Conservation (phyloP, 495 filamentous ascomycete genomes). For the Massariosphaeria phaeospora region DNA sequence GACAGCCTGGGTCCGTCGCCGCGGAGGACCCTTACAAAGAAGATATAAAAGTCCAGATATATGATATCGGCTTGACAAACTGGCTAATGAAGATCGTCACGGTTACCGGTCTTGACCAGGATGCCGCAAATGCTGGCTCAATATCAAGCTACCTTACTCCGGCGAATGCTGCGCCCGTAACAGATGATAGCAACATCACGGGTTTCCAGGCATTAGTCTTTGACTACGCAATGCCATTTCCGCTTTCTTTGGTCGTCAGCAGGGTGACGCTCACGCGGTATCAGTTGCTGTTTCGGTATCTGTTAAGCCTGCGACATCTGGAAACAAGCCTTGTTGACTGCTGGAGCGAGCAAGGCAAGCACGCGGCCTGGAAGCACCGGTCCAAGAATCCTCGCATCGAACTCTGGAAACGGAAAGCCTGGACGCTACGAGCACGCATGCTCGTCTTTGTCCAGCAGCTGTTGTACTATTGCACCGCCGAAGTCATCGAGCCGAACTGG, state of each 20-base stretch:
- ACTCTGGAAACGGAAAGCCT: slow-evolving; percentile 87
- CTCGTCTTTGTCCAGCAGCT: slow-evolving; percentile 94
- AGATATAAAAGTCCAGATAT: slow-evolving; percentile 95
- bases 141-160: slow-evolving; percentile 53
- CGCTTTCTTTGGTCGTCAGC: slow-evolving; percentile 92
- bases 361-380: slow-evolving; percentile 77
- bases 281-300: slow-evolving; percentile 90
- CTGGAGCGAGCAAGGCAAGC: slow-evolving; percentile 85
- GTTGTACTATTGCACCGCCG: slow-evolving; percentile 90
- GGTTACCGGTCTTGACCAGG: slow-evolving; percentile 88
- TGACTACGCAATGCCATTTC: slow-evolving; percentile 92
- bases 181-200: slow-evolving; percentile 73
- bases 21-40: slow-evolving; percentile 96
- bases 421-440: slow-evolving; percentile 90
- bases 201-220: slow-evolving; percentile 90
- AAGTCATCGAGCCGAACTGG: slow-evolving; percentile 99
- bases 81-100: slow-evolving; percentile 94
- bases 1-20: slow-evolving; percentile 90
- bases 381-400: slow-evolving; percentile 70
- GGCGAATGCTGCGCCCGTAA: slow-evolving; percentile 48
- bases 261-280: slow-evolving; percentile 93
- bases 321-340: slow-evolving; percentile 76
- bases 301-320: slow-evolving; percentile 80
- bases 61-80: slow-evolving; percentile 84
- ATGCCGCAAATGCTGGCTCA: slow-evolving; percentile 48